Base-by-base conservation (phyloP, 352 stramenopile species). In the Blastocystis sp. region DNA sequence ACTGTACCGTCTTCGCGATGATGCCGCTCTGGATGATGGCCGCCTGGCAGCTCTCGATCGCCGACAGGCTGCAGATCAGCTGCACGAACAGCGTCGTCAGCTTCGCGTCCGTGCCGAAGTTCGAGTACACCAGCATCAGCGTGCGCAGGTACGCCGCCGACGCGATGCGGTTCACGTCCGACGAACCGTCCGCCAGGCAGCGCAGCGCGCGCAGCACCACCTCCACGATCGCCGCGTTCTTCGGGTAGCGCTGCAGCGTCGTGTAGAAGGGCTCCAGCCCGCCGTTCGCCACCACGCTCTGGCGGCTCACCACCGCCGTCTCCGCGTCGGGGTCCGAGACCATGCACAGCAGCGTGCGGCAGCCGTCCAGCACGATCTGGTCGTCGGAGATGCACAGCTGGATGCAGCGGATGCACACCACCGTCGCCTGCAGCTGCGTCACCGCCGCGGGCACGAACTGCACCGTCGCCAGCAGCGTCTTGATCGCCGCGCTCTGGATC, bases 101-200 rank as follows among this genome's bases (percentile, higher is more conserved):
- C 1, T 84, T 57, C 38, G 52, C 66, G 54, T 84, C 69, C n/a
- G 24, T 84, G 54, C 74, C 69, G 52, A 84, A 84, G 74, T 84
- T 84, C 17, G 45, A 68, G 61, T 84, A 84, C 74, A 84, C 74
- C 45, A 84, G 74, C 74, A 84, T 84, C 74, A 84, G 54, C 38
- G 74, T 84, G 34, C 57, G 52, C 74, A 84, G 74, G 48, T 84
- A 84, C 9, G 74, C 21, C 28, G 74, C 54, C 17, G 74, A 84
- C 14, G 52, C 74, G 24, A 84, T 84, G 40, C 48, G 74, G 48
- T 84, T 84, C 74, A 84, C 74, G 42, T 84, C 74, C 17, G 74
- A 84, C 19, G 74, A 84, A 4, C 74, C 74, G 45, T 84, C 74
- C 38, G 74, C 74, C 9, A 84, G 74, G 48, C 28, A 84, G 9